Evolutionary conservation across 768 basidiomycete genomes (phyloP), one percentile per base, ranked within the genome.

Genomic region (Gymnopilus dilepis): DNA sequence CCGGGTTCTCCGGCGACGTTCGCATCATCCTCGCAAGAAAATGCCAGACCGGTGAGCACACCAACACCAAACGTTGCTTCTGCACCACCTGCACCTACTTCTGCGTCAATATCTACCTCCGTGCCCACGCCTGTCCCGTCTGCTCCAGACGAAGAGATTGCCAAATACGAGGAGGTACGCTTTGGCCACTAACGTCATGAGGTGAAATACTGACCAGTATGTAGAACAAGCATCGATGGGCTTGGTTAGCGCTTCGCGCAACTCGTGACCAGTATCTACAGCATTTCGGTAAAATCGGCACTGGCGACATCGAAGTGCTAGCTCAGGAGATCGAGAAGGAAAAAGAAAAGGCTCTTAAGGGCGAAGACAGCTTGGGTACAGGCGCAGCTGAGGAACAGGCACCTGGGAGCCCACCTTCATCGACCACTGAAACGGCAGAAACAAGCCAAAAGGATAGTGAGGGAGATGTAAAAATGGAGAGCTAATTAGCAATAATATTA

Each of bases 211-310:
- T 60, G 26, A 47, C 30, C 55, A 63, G 50, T 19, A 45, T 60
- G 19, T 69, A 94, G 93, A 88, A 86, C 73, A 91, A 92, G 67
- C 84, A 88, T 62, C 84, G 90, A 3, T 86, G 87, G 81, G 78
- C 91, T 5, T 95, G 94, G 93, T 81, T 94, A 17, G 90, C 89
- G 7, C 81, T 95, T 60, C 89, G 93, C 19, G 83, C 85, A 41
- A 86, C 90, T 56, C 88, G 92, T 37, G 87, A 91, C 65, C 82
- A 83, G 60, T 78, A 94, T 72, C 72, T 94, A 40, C 85, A 88
- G 63, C 86, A 92, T 66, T 94, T 95, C 65, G 84, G 87, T n/a
- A 89, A 86, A 77, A 93, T 94, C 62, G 91, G 90, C 17, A 86
- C 86, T 6, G 92, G 91, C 7, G 91, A 94, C 62, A 77, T 95